Conservation (phyloP, 176 grass and related monocot genomes). For the Tillandsia fasciculata region DNA sequence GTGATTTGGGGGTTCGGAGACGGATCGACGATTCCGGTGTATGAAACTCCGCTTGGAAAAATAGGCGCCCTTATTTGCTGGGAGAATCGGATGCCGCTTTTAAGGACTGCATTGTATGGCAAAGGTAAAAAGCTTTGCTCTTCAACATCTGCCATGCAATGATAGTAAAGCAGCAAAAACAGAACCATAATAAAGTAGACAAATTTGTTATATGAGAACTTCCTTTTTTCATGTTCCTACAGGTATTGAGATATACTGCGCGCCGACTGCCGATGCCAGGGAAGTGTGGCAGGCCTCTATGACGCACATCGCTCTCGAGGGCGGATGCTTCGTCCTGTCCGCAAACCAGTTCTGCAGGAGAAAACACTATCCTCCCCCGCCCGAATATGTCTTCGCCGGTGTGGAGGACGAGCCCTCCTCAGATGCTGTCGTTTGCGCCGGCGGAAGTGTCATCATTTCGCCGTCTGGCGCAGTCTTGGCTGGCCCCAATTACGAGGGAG, state of each 20-base stretch:
- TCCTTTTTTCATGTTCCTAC: background rate
- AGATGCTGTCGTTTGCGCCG: conserved; percentile 68
- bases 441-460: conserved; percentile 93
- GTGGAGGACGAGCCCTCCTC: conserved; percentile 65
- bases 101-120: conserved; percentile 74
- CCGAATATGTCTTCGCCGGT: conserved; percentile 53
- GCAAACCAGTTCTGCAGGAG: conserved; percentile 86
- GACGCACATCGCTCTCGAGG: conserved; percentile 79
- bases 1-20: conserved; percentile 92
- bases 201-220: background rate
- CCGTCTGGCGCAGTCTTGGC: conserved; percentile 68
- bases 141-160: background rate
- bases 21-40: conserved; percentile 88
- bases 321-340: conserved; percentile 86
- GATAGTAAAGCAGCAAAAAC: no score
- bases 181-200: background rate
- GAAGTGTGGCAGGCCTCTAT: conserved; percentile 90
- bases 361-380: conserved; percentile 76
- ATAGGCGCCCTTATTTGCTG: conserved; percentile 93
- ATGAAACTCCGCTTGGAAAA: conserved; percentile 84
- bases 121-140: conserved; percentile 61
- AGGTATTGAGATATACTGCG: conserved; percentile 93
- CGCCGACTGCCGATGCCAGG: conserved; percentile 78
- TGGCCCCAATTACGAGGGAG: conserved; percentile 83
- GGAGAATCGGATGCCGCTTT: conserved; percentile 94